These are phyloP conservation scores for Brassica incana DNA, from an alignment of 345 rosid genomes.

Conservation along the genomic window DNA sequence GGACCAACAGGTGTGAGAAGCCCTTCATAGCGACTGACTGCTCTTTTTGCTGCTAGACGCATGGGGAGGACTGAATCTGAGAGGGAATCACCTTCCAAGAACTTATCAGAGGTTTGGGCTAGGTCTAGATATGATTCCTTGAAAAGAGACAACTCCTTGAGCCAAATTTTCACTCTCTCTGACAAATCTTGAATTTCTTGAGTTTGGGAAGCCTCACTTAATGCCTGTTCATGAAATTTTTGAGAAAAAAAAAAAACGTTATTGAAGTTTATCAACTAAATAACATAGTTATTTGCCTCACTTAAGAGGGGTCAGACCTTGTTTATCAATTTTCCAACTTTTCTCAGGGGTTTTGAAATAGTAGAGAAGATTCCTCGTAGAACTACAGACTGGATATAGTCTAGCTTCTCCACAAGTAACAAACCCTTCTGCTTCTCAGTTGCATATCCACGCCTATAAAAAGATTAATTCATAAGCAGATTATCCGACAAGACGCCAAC, in stretches of 20 bases:
- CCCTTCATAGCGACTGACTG: slow-evolving; percentile 85
- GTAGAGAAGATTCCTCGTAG: slow-evolving; percentile 60
- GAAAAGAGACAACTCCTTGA: slow-evolving; percentile 58
- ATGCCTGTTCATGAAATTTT: slow-evolving; percentile 47
- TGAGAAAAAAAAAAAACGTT: background rate
- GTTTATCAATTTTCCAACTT: slow-evolving; percentile 64
- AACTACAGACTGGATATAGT: slow-evolving; percentile 83
- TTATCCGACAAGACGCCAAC: background rate
- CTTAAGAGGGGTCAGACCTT: slow-evolving; percentile 48
- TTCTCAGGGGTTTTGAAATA: slow-evolving; percentile 74
- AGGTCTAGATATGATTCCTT: slow-evolving; percentile 52
- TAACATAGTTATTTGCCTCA: slow-evolving; percentile 11
- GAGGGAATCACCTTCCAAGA: slow-evolving; percentile 45
- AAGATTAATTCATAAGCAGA: slow-evolving; percentile 17
- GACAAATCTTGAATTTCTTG: slow-evolving; percentile 54
- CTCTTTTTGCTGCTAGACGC: slow-evolving; percentile 90
- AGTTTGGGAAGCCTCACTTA: slow-evolving; percentile 50
- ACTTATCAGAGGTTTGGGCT: slow-evolving; percentile 47
- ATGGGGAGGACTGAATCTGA: slow-evolving; percentile 75
- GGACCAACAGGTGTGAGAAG: slow-evolving; percentile 85
- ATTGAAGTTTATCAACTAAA: slow-evolving; percentile 5
- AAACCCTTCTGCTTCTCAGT: slow-evolving; percentile 90
- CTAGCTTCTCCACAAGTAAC: slow-evolving; percentile 84
- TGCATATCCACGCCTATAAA: slow-evolving; percentile 87
- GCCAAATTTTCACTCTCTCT: slow-evolving; percentile 60